Evolutionary conservation across 192 early-diverging fungal genomes (phyloP), one percentile per base, ranked within the genome.

Genomic region (Rhizophagus sp.): DNA sequence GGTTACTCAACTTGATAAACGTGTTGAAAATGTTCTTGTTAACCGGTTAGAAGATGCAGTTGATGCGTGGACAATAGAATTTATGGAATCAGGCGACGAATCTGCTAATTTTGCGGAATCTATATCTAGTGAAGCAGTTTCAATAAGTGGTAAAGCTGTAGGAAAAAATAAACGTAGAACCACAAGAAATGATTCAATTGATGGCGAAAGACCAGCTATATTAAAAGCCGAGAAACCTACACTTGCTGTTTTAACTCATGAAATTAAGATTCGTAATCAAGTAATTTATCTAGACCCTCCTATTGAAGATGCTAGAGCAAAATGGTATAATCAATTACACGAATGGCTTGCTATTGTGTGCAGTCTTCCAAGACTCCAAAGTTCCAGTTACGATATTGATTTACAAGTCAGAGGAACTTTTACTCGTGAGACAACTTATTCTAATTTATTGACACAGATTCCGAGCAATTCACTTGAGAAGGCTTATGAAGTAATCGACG

Each of bases 201-300:
- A 80, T n/a, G 72, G 79, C 13, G 83, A 86, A n/a, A 83, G 79
- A 62, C 82, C 80, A 64, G 17, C 52, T 50, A 62, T 66, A 13
- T 76, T 63, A 73, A 79, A 65, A 44, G 84, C 87, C 33, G 89
- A 92, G 24, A 90, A 86, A 81, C 94, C 95, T 10, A 79, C 84
- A 50, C 85, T 96, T 27, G 88, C 92, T 70, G 82, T 89, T 9
- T 85, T 95, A 50, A 89, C 97, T 13, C 96, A 98, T 74, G 95
- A 97, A 85, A 88, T 99, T 75, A 88, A 92, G 39, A 93, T 99
- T 81, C 89, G 90, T 77, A 96, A 99, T 89, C 97, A 99, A 86
- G 90, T 95, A 80, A 97, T 99, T 93, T 97, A 92, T 81, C 84
- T 99, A 34, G 93, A 98, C 73, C 98, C 98, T 52, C 97, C 98